Base-by-base conservation (phyloP, 495 filamentous ascomycete species). In the Aspergillus cavernicola region DNA sequence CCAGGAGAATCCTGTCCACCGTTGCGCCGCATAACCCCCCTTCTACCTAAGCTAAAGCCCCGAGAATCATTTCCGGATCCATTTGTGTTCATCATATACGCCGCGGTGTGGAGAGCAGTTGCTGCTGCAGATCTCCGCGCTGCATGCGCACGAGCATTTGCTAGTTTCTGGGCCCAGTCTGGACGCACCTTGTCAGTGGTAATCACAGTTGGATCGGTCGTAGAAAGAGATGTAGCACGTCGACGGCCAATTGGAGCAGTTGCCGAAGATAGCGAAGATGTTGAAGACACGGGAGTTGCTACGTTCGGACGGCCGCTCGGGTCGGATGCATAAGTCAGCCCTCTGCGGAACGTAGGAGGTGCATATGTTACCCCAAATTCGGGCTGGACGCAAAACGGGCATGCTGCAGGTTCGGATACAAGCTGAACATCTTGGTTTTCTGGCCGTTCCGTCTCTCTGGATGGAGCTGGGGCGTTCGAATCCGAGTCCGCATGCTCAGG, bases 321-420 rank as follows among this genome's bases (percentile, higher is more conserved):
- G 19, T 81, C 74, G 32, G 72, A 69, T 10, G 81, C 74, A 66
- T 95, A 95, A 6, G 81, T 73, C 54, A 97, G 65, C 1, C 93
- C 93, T 44, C 90, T 79, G 22, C 91, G 86, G 74, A 96, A 98
- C 13, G 89, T 81, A 4, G 93, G 92, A 10, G 90, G 79, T 15
- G 90, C 83, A 62, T 96, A 98, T 0, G 89, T 95, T 6, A 97
- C 85, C 43, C 93, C 93, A 66, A 98, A 96, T 52, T 98, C 91
- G 1, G 90, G 84, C 63, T 93, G 88, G 3, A 91, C 88, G 67
- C 93, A 98, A 72, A 97, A 98, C 0, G 93, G 93, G 66, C 93
- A 98, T 20, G 84, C 82, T n/a, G 93, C 88, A 8, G 92, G 86
- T 55, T 97, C 93, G 11, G 90, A 96, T 1, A 97, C 83, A 16